Conservation (phyloP, 1,139 yeast genomes). For the Saccharomyces hybrid region DNA sequence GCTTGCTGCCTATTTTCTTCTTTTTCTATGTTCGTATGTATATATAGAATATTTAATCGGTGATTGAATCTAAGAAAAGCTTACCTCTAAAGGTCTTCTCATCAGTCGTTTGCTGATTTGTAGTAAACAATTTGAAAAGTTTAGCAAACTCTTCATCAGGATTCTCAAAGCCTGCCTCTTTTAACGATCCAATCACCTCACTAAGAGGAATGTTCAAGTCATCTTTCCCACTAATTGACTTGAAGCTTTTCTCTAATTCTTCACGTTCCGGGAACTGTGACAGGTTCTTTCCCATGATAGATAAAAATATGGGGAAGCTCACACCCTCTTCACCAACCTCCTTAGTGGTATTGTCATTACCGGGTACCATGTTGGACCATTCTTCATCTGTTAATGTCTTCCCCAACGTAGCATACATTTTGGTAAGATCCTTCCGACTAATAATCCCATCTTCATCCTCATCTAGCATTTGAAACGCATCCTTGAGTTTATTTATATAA, state of each 20-base stretch:
- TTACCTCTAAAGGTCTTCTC: conserved; percentile 46
- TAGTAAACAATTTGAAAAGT: conserved; percentile 49
- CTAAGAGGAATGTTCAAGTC: conserved; percentile 38
- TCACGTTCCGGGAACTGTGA: conserved; percentile 50
- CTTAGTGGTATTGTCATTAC: conserved; percentile 9
- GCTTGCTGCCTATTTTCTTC: not conserved
- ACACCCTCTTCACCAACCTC: conserved; percentile 35
- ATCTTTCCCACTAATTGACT: conserved; percentile 44
- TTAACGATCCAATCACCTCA: conserved; percentile 43
- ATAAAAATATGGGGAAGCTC: conserved; percentile 63
- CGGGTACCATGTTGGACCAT: conserved; percentile 43
- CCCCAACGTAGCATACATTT: conserved; percentile 48
- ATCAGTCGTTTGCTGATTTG: conserved; percentile 49
- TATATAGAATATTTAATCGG: conserved; percentile 17
- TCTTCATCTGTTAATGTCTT: conserved; percentile 35
- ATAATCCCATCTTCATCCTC: conserved; percentile 73
- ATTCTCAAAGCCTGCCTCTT: conserved; percentile 46
- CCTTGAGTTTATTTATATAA: conserved; percentile 39
- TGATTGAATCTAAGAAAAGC: conserved; percentile 50
- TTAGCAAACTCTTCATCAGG: conserved; percentile 43
- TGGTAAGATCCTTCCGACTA: conserved; percentile 49
- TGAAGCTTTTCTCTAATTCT: conserved; percentile 59
- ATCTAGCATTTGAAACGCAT: conserved; percentile 61
- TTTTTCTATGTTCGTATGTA: not conserved
- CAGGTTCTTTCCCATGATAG: conserved; percentile 56